A percentile compares a stretch with the other conserved stretches of the same genome.
Conservation (phyloP, 257 asterid species). For the Capsicum rhomboideum region DNA sequence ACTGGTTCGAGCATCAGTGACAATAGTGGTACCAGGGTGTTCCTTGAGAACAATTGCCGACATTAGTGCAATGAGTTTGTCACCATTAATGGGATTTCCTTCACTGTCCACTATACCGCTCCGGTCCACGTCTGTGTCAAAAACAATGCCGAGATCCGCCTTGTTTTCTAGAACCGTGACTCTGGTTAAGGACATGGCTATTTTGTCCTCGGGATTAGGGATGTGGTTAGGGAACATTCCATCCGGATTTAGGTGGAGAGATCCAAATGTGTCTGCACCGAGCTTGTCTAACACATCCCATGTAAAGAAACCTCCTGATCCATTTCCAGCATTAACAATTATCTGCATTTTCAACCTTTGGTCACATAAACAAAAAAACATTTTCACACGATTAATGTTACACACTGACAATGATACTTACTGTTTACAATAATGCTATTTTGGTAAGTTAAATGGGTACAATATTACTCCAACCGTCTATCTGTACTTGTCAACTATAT, state of each 20-base stretch:
- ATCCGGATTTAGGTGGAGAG: slow-evolving; percentile 80
- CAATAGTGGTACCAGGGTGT: slow-evolving; percentile 67
- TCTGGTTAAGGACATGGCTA: slow-evolving; percentile 76
- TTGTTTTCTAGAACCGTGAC: slow-evolving; percentile 57
- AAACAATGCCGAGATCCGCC: slow-evolving; percentile 84
- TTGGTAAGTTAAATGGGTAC: too few relatives aligned
- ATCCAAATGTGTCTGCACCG: slow-evolving; percentile 94
- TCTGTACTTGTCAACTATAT: too few relatives aligned
- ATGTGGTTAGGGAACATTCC: slow-evolving; percentile 98
- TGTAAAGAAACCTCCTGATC: slow-evolving; percentile 96
- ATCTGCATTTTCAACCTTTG: slow-evolving; percentile 43
- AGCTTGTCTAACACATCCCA: slow-evolving; percentile 85
- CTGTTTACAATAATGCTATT: too few relatives aligned
- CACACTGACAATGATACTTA: neutral
- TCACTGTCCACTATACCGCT: slow-evolving; percentile 74
- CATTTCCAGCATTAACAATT: slow-evolving; percentile 91
- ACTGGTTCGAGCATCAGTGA: slow-evolving; percentile 90
- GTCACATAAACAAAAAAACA: neutral
- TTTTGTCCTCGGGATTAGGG: slow-evolving; percentile 88
- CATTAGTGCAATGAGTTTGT: slow-evolving; percentile 71
- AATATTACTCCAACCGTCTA: too few relatives aligned
- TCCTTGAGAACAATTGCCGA: slow-evolving; percentile 67
- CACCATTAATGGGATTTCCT: slow-evolving; percentile 86
- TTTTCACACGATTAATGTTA: neutral
- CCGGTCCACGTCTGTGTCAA: slow-evolving; percentile 87